Base-by-base conservation (phyloP, 2,329 filamentous ascomycete genomes). In the Myriosclerotinia scirpicola region DNA sequence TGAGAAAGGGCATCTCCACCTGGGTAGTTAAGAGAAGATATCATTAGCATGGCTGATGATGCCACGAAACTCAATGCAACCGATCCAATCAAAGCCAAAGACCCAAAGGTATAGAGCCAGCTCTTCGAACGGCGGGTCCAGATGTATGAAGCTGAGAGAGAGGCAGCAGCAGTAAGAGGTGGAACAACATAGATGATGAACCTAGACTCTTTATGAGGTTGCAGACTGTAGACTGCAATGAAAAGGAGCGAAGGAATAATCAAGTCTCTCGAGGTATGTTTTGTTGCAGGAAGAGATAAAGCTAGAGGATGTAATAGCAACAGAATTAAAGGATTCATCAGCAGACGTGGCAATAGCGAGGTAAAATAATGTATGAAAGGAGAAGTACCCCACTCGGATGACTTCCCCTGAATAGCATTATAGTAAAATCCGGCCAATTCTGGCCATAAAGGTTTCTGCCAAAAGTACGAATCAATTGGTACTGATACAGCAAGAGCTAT, bases 161-260 rank as follows among this genome's bases (percentile, higher is more conserved):
- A 88, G 0, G 92, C 89, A 3, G 89, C 85, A 14, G 89, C 90
- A 0, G 93, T 97, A 40, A 98, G 80, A 0, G 89, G 83, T 0
- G 95, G 95, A 34, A 96, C 83, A 63, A 87, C 84, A 79, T 98
- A 98, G 73, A 98, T 87, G 72, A 99, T 89, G 81, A 99, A 99
- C 22, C 95, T 90, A 77, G 93, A 90, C 80, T 99, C 95, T 77
- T 99, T 99, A 80, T 99, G 95, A 0, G 94, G 93, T 69, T 97
- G 90, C 61, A 92, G 73, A 70, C 92, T 97, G 81, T 97, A 98
- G 54, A 96, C 78, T 5, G 84, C 84, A 26, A 96, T 82, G 77
- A 93, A 99, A 40, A 85, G 77, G 1, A 96, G 71, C 12, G 85
- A 84, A 0, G 95, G 93, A 2, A 89, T 72, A 5, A 91, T 81